A percentile compares a stretch with the other conserved stretches of the same genome.
phyloP scores from a whole-genome alignment of 768 basidiomycete species.

The Naganishia randhawae region DNA sequence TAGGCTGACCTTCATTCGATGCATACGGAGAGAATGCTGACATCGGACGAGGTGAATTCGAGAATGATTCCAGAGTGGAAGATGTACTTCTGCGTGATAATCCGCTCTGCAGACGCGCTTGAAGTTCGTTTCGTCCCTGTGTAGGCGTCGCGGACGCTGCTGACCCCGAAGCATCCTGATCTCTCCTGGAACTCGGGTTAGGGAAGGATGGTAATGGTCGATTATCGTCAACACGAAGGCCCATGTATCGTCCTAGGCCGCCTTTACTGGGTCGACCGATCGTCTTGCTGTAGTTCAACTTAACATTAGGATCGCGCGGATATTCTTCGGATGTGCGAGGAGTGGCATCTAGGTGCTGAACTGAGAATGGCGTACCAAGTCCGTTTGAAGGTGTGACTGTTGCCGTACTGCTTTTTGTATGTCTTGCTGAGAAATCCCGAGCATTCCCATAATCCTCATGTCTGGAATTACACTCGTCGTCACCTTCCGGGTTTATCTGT shows the following conservation, averaged over 20 bases:
- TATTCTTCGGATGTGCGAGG: constrained; percentile 18
- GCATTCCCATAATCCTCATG: neutral
- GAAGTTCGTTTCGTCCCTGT: neutral
- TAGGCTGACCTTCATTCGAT: constrained; percentile 8
- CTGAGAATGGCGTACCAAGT: constrained; percentile 16
- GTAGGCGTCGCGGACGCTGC: constrained; percentile 13
- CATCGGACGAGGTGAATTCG: neutral
- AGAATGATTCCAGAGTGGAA: constrained; percentile 7
- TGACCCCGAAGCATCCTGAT: neutral
- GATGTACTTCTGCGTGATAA: constrained; percentile 7
- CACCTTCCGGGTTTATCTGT: neutral
- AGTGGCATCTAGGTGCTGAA: neutral
- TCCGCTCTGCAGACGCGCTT: neutral
- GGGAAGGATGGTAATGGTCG: constrained; percentile 6
- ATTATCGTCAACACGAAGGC: constrained; percentile 2
- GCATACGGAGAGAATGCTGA: neutral
- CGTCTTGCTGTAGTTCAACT: constrained; percentile 79
- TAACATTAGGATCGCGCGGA: constrained; percentile 51
- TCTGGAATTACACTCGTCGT: neutral
- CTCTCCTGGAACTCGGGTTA: neutral
- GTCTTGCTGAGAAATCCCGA: neutral
- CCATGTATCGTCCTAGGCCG: neutral
- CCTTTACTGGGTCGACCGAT: constrained; percentile 56
- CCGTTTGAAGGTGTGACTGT: constrained; percentile 2
- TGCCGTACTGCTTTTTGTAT: constrained; percentile 12